Percentiles rank a stretch among this genome's conserved stretches.
These are phyloP conservation scores for Ramicandelaber brevisporus DNA, from an alignment of 192 early-diverging fungal species.

Conservation along the genomic window DNA sequence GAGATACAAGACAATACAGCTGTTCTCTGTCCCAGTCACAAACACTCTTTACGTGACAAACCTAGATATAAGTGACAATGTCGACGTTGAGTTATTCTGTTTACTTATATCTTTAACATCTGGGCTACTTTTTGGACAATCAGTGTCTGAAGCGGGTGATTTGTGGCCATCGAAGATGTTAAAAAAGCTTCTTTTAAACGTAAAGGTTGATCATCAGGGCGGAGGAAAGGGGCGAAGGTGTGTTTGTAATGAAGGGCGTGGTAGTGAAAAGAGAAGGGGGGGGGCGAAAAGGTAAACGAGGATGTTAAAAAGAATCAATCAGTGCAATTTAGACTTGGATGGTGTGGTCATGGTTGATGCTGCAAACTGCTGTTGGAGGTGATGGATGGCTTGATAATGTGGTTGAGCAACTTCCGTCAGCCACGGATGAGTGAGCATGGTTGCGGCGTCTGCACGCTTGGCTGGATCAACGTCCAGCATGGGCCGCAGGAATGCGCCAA, in stretches of 20 bases:
- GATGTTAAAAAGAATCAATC: neutral
- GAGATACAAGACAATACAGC: too few relatives aligned
- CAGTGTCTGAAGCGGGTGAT: too few relatives aligned
- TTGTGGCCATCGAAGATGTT: too few relatives aligned
- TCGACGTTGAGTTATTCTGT: too few relatives aligned
- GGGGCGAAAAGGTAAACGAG: neutral
- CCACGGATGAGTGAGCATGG: constrained; percentile 32
- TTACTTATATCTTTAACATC: too few relatives aligned
- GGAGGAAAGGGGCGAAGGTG: too few relatives aligned
- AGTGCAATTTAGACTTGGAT: neutral
- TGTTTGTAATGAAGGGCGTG: neutral
- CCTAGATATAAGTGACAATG: too few relatives aligned
- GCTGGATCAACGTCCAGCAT: constrained; percentile 43
- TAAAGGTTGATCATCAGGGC: too few relatives aligned
- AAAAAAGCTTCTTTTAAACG: too few relatives aligned
- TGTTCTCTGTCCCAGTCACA: too few relatives aligned
- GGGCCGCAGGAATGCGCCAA: constrained; percentile 58
- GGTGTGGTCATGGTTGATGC: neutral
- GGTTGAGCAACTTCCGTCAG: constrained; percentile 3
- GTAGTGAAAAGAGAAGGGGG: neutral
- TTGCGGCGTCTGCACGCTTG: constrained; percentile 22
- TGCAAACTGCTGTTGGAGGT: neutral
- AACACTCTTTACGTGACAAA: too few relatives aligned
- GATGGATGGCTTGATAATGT: neutral
- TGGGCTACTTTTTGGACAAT: too few relatives aligned